Evolutionary conservation across 352 stramenopile genomes (phyloP).

Genomic region (Globisporangium ultimum): DNA sequence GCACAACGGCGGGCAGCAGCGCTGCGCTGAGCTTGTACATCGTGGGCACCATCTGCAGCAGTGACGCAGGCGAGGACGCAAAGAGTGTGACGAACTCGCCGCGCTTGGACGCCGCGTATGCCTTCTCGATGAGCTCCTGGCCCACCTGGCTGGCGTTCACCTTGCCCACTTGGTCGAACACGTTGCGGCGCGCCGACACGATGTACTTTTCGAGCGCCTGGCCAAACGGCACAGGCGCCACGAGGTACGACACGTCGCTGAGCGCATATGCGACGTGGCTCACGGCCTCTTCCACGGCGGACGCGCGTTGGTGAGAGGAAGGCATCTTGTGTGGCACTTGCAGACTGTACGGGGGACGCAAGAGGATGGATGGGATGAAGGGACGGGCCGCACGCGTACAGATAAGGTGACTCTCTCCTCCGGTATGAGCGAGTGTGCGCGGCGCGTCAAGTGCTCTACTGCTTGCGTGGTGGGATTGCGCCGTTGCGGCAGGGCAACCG

Average conservation of each 20-base stretch:
- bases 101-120: slow-evolving; percentile 53
- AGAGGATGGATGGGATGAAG: background rate
- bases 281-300: slow-evolving; percentile 69
- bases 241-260: slow-evolving; percentile 72
- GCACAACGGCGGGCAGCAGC: slow-evolving; percentile 80
- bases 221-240: slow-evolving; percentile 63
- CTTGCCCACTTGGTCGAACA: slow-evolving; percentile 80
- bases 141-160: slow-evolving; percentile 36
- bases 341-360: background rate
- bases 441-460: slow-evolving; percentile 3
- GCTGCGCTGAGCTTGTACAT: slow-evolving; percentile 93
- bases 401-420: background rate
- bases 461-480: slow-evolving; percentile 2
- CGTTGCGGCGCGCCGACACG: slow-evolving; percentile 63
- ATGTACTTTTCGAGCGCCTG: slow-evolving; percentile 65
- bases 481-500: background rate
- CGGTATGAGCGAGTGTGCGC: slow-evolving; percentile 1
- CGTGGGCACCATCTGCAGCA: slow-evolving; percentile 92
- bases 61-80: slow-evolving; percentile 75
- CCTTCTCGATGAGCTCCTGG: slow-evolving; percentile 62
- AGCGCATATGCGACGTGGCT: slow-evolving; percentile 78
- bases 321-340: background rate
- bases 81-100: slow-evolving; percentile 91
- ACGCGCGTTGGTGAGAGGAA: background rate
- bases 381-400: background rate